Evolutionary conservation across 108 stramenopile species (phyloP), one percentile per base, ranked within the genome.

Genomic region (Cyclotella kingstonii): DNA sequence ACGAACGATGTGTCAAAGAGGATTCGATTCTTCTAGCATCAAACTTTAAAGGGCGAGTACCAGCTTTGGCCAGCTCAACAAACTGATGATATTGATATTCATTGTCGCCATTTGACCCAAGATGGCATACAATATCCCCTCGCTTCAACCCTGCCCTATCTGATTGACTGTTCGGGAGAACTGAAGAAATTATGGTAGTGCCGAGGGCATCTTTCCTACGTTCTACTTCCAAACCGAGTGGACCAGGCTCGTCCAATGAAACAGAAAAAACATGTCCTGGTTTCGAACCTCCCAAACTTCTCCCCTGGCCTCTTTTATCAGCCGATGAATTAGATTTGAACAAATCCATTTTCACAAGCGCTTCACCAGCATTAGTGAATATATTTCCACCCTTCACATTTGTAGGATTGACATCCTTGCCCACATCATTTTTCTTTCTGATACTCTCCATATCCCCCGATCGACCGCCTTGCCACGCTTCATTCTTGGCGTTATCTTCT

Each of bases 61-160:
- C 49, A 5, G 69, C 64, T 45, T 54, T 65, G 0, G 85, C 86
- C 57, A 88, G 30, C 12, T 47, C 53, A 25, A 91, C 26, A 59
- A 91, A 86, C 53, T 81, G 44, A 38, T 86, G 73, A 55, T 91
- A 91, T 34, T 51, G 73, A 49, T 86, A 84, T 61, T 91, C 90
- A 35, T 74, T 56, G 56, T 84, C 65, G 30, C 86, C 90, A 39
- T 81, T 65, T 15, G 81, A 55, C n/a, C 79, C 82, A 1, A 79
- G 57, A 69, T 79, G 79, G 30, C 90, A 91, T 4, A 91, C n/a
- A 27, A 91, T 76, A 61, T 91, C 90, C 2, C 90, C 90, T 36
- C 86, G 68, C 60, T 79, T 46, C 41, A 91, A 46, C 38, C 84
- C 86, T 12, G 83, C 83, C 1, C 26, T 30, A 9, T 83, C 82